Base-by-base conservation (phyloP, 2,329 filamentous ascomycete species). In the Achaetomium macrosporum region DNA sequence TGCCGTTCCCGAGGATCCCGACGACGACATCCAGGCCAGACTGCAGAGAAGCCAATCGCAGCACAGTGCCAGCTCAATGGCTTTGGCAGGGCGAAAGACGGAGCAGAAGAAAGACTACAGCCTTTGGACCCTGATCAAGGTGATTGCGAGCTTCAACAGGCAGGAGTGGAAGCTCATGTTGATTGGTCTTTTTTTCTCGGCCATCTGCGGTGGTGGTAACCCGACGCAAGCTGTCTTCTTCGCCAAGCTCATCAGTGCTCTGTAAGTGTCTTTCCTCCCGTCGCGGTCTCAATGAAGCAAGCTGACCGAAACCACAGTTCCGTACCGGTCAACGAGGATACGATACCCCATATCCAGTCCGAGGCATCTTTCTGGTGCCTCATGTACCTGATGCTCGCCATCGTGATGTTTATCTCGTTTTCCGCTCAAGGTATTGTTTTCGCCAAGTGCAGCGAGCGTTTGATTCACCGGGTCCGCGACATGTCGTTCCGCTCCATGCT, bases 341-440 rank as follows among this genome's bases (percentile, higher is more conserved):
- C 76, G 67, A 81, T 74, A 40, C 69, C 66, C 30, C 69, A 82
- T 50, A 76, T 95, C 48, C 81, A 85, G 59, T 74, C 77, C 16
- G 80, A 92, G 54, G 84, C 87, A 17, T 82, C 90, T 65, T 96
- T 96, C 68, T 96, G 90, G 90, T 84, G 83, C 52, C 73, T 84
- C 63, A 95, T 96, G 90, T 96, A 86, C 69, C 77, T 91, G 58
- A 90, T 95, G 79, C 76, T 96, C 50, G 90, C 83, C 2, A 69
- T 90, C 50, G 82, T 87, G 10, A 81, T 87, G 64, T 81, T 95
- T 54, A 67, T 91, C 50, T 76, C 84, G 6, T 90, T 87, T 62
- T 69, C 78, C 17, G 69, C 73, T 6, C 87, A 92, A 63, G 90
- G 90, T 47, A 63, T 87, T 47, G 75, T 84, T 2, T 91, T 97